Base-by-base conservation (phyloP, 2,329 filamentous ascomycete species). In the Colletotrichum eleusines region DNA sequence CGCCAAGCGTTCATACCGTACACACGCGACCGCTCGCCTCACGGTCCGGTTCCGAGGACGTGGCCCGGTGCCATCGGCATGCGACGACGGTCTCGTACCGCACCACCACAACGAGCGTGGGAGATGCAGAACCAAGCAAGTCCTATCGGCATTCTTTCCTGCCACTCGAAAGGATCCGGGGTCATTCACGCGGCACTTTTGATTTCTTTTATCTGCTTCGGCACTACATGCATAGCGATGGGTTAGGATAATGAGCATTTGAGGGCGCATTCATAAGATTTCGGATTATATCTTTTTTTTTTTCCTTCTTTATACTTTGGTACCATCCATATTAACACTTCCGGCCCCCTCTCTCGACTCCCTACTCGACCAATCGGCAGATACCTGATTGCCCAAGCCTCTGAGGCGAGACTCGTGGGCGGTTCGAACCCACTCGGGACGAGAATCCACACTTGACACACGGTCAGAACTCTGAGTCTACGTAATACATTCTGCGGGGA, bases 211-310 rank as follows among this genome's bases (percentile, higher is more conserved):
- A 57, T 63, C 63, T 60, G 51, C 48, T 66, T 71, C 51, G 42
- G 48, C 61, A 66, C 59, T 64, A 73, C 46, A 65, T 69, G 71
- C 71, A 73, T 73, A 73, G 71, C 71, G 71, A 73, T 33, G 57
- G 60, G 58, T 33, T 23, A 33, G 64, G 61, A 48, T 44, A 42
- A 72, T 53, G 57, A 71, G 68, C 68, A 68, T 71, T 71, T 62
- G 51, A 71, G 16, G 51, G 64, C 64, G 64, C 64, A 62, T 68
- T 58, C 64, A 71, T 46, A 44, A 18, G 28, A 11, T 35, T 46
- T 23, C 11, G 33, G 33, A n/a, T 20, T n/a, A 40, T 69, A 11
- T 40, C 42, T 14, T n/a, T 20, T 44, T 44, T 31, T 23, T 53
- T 53, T 31, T 63, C 5, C 53, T 5, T 31, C 20, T 57, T 50